Evolutionary conservation across 352 stramenopile species (phyloP).

Genomic region (Phytophthora cryptogea): DNA sequence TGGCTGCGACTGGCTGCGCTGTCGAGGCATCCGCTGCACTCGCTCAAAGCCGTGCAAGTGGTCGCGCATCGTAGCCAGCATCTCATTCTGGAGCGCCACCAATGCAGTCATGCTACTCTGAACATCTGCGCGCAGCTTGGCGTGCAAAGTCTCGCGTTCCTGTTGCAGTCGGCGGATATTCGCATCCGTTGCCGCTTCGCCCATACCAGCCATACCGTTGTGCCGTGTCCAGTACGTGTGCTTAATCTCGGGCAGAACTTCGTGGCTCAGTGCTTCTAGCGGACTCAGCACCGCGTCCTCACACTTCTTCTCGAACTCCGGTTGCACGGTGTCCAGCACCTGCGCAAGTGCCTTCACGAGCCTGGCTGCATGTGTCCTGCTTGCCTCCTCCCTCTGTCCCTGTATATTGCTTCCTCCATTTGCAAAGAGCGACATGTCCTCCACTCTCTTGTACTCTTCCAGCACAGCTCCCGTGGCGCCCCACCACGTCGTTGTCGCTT

Average conservation of each 20-base stretch:
- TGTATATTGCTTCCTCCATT: constrained; percentile 8
- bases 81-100: constrained; percentile 50
- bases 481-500: constrained; percentile 72
- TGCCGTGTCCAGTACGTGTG: constrained; percentile 77
- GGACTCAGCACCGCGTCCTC: constrained; percentile 49
- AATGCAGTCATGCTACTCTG: constrained; percentile 58
- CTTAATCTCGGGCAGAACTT: constrained; percentile 73
- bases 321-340: constrained; percentile 43
- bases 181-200: constrained; percentile 26
- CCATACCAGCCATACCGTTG: constrained; percentile 19
- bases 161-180: constrained; percentile 54
- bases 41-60: constrained; percentile 41
- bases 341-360: constrained; percentile 37
- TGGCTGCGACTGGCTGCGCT: constrained; percentile 27
- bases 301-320: constrained; percentile 48
- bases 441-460: constrained; percentile 69
- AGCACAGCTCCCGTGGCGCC: constrained; percentile 49
- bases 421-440: constrained; percentile 55
- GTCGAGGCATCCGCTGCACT: constrained; percentile 22
- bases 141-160: constrained; percentile 54
- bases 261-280: constrained; percentile 45
- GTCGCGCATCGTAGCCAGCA: constrained; percentile 45
- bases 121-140: constrained; percentile 48
- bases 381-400: constrained; percentile 1
- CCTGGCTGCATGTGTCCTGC: constrained; percentile 21